phyloP scores from a whole-genome alignment of 495 filamentous ascomycete species.

The Acidomyces sp. region DNA sequence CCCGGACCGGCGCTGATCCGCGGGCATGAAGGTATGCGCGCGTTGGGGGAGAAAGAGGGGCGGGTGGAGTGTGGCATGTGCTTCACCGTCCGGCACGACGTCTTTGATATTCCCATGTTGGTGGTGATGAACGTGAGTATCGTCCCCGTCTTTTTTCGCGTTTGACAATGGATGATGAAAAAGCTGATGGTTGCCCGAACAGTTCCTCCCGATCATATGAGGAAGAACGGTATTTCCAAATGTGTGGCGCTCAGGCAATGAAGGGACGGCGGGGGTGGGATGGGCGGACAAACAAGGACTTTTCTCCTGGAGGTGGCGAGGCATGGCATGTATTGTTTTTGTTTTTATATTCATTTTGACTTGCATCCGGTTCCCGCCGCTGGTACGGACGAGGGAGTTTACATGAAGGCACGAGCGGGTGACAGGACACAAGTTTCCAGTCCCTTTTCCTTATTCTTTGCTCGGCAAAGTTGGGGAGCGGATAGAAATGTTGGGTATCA shows the following conservation, averaged over 20 bases:
- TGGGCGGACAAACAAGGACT: constrained; percentile 6
- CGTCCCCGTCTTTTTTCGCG: neutral
- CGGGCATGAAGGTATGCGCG: constrained; percentile 60
- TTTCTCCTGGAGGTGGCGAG: no score
- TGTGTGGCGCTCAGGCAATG: no score
- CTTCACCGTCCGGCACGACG: constrained; percentile 92
- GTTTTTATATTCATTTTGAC: no score
- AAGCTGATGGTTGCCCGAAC: neutral
- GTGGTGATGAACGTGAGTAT: constrained; percentile 88
- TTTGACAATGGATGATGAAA: neutral
- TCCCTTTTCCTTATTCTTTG: no score
- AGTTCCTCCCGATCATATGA: neutral
- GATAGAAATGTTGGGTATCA: no score
- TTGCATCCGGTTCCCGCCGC: no score
- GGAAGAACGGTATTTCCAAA: no score
- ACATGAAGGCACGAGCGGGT: no score
- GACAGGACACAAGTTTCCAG: no score
- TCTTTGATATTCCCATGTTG: constrained; percentile 97
- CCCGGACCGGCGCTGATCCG: constrained; percentile 37
- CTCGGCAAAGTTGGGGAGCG: no score
- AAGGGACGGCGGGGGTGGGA: neutral
- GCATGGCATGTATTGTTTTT: no score
- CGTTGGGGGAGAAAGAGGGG: constrained; percentile 68
- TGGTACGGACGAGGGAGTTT: no score
- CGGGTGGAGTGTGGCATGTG: constrained; percentile 89